Percentiles rank a stretch among this genome's conserved stretches.
phyloP scores from a whole-genome alignment of 108 stramenopile species.

The Nannochloropsis gaditana region DNA sequence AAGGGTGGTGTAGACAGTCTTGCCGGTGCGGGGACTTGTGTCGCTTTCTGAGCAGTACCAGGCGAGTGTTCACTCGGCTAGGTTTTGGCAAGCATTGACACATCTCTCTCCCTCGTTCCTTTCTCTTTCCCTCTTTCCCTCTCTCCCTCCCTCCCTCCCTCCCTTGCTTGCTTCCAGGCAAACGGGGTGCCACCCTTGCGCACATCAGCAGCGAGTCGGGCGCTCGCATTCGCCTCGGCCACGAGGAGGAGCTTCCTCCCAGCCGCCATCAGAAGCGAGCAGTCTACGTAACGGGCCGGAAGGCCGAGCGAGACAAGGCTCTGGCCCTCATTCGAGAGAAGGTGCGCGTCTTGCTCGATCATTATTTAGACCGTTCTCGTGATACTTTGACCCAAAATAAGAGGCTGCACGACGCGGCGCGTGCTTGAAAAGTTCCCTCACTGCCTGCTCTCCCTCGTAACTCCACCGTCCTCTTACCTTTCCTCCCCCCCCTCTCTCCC shows the following conservation, averaged over 20 bases:
- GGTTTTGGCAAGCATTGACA: neutral
- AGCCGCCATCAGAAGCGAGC: neutral
- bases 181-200: neutral
- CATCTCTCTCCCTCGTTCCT: neutral
- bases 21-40: neutral
- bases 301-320: neutral
- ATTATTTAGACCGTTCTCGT: neutral
- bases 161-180: neutral
- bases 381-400: neutral
- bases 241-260: neutral
- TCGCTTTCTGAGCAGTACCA: no score
- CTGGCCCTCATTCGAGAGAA: neutral
- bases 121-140: neutral
- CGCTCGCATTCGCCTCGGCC: neutral
- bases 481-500: neutral
- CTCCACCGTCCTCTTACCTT: neutral
- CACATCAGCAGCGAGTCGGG: neutral
- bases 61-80: no score
- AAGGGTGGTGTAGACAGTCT: neutral
- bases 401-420: no score
- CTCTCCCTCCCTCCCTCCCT: neutral
- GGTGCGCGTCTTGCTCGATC: neutral
- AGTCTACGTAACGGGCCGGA: neutral
- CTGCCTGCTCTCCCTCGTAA: neutral
- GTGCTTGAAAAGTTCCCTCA: neutral